Evolutionary conservation across 257 asterid genomes (phyloP).

Genomic region (Dorcoceras hygrometricum): DNA sequence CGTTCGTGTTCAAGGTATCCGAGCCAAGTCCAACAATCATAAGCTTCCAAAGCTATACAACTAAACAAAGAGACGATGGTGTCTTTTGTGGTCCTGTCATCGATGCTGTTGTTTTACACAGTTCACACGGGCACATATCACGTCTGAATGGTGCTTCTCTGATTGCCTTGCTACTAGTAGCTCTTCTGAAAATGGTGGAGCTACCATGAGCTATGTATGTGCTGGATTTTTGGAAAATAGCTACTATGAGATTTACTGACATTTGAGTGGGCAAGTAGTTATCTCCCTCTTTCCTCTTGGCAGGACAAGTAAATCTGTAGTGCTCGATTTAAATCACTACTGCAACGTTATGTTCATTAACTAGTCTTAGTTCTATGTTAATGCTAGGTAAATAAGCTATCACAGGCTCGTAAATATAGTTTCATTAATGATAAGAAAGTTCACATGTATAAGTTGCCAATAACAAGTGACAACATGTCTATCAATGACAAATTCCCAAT

Average conservation of each 20-base stretch:
- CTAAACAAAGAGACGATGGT: constrained; percentile 42
- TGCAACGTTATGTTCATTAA: too few species aligned
- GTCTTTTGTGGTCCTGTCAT: constrained; percentile 54
- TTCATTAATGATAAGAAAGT: too few species aligned
- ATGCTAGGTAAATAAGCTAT: too few species aligned
- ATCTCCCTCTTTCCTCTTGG: too few species aligned
- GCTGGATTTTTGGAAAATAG: too few species aligned
- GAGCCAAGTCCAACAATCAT: constrained; percentile 39
- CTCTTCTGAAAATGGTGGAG: constrained; percentile 25
- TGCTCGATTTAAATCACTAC: too few species aligned
- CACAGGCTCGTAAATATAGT: too few species aligned
- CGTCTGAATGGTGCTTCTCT: constrained; percentile 23
- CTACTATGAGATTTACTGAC: too few species aligned
- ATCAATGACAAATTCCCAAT: constrained; percentile 11
- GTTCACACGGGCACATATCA: constrained; percentile 27
- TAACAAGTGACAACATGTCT: not conserved
- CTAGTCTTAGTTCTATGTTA: too few species aligned
- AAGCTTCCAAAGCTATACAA: constrained; percentile 46
- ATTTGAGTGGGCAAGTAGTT: too few species aligned
- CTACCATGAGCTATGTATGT: not conserved
- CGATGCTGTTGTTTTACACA: constrained; percentile 42
- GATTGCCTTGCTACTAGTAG: constrained; percentile 26
- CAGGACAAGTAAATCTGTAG: too few species aligned
- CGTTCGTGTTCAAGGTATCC: constrained; percentile 34
- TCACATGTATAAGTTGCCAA: not conserved